Evolutionary conservation across 768 basidiomycete species (phyloP), one percentile per base, ranked within the genome.

Genomic region (Lactarius tabidus): DNA sequence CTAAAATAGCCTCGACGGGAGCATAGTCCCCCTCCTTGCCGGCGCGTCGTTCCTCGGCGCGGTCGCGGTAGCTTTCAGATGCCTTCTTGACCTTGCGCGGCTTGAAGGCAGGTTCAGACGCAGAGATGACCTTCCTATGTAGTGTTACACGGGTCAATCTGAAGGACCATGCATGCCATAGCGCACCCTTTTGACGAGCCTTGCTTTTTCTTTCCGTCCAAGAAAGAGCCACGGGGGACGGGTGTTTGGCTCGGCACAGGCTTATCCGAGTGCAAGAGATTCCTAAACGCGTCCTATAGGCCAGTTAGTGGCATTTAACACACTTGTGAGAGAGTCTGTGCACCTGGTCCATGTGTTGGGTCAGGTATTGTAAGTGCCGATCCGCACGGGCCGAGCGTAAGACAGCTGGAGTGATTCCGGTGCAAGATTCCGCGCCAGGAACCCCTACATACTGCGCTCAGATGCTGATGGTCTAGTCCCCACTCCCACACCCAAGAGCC

Each of bases 1-100:
- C 89, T 1, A 91, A 77, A 12, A 95, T 77, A 14, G 91, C 86
- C 73, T 93, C 91, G 35, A 92, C 85, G 74, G 89, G 78, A 0
- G 90, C 88, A 75, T 86, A 93, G 70, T 93, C 91, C 68, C 85
- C 86, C 17, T 80, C 86, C 55, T 78, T 77, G 2, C 90, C 92
- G 6, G 72, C 75, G 35, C 91, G 79, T 56, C 91, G 80, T 72
- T 94, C 91, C 2, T 85, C 79, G 15, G 91, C 91, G 52, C 90
- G 84, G 73, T 94, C 86, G 36, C 90, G 84, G 71, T 93, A 93
- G 66, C 77, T 80, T 20, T 74, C 71, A 14, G 82, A 82, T 0
- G 75, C 66, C 8, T 73, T 66, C 77, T 87, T 91, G 45, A 93
- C 79, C 70, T 88, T 91, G 57, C 93, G 82, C 14, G 93, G 93